Base-by-base conservation (phyloP, 2,329 filamentous ascomycete genomes). In the Aspergillus spinulosporus region DNA sequence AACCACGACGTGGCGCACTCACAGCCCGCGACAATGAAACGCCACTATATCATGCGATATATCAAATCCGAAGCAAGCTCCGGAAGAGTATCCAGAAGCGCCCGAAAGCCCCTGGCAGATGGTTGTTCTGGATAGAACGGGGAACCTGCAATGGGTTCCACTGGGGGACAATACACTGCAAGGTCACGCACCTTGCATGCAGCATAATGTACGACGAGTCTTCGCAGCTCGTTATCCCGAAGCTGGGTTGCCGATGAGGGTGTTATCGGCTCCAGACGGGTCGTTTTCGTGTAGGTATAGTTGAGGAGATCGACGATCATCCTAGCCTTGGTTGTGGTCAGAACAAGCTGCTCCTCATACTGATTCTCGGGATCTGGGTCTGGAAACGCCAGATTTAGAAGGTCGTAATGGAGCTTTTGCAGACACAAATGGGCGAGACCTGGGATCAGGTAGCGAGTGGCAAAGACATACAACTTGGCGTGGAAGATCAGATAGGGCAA, bases 401-500 rank as follows among this genome's bases (percentile, higher is more conserved):
- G 68, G 49, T 75, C 72, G 3, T 60, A 59, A 48, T 76, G 74
- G 3, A 76, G 62, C 60, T 76, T 76, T 48, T 69, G 68, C 4
- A 76, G 68, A 59, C 72, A 73, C 32, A 76, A 65, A 52, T 75
- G 71, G 2, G 72, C 72, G 28, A 76, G 68, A 11, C 68, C 69
- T 3, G 72, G 70, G 54, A 76, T 73, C 43, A 76, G 62, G 61
- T 74, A 76, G 48, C 71, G 71, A 1, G 72, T 73, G n/a, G 74
- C 73, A 53, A 76, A 76, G 56, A 75, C 70, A 58, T 76, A 76
- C 45, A 76, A 57, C 62, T 76, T 76, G 14, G 74, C 74, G 42
- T 76, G 74, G 62, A 75, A 76, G 40, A 74, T 66, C 29, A 76
- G 66, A 54, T 76, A 75, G 3, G 73, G 73, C 9, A 72, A 64